A percentile compares a stretch with the other conserved stretches of the same genome.
Conservation (phyloP, 768 basidiomycete genomes). For the Pilatotrama ljubarskyi region DNA sequence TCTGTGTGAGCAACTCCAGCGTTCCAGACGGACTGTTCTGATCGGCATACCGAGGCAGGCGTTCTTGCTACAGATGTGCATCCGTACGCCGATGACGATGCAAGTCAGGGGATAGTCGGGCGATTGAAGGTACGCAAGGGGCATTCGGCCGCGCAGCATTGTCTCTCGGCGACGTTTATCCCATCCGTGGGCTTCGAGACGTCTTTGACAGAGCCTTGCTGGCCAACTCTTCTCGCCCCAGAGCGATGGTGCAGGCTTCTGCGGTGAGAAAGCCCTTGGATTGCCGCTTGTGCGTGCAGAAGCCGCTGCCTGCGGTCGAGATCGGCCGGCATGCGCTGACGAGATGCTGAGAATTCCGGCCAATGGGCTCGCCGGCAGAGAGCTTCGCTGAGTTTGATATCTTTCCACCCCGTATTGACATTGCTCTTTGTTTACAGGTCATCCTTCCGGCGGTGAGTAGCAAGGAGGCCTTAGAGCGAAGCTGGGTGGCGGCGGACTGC, state of each 20-base stretch:
- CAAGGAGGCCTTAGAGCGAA: constrained; percentile 1
- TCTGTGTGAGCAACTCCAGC: neutral
- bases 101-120: constrained; percentile 3
- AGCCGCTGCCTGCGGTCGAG: neutral
- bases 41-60: constrained; percentile 5
- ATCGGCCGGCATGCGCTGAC: constrained; percentile 12
- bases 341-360: constrained; percentile 1
- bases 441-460: neutral
- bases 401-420: neutral
- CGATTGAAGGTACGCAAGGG: neutral
- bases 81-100: neutral
- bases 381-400: constrained; percentile 16
- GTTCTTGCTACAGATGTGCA: neutral
- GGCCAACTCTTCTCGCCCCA: neutral
- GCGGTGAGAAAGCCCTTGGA: neutral
- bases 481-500: neutral
- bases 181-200: neutral
- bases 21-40: constrained; percentile 1
- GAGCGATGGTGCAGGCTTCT: neutral
- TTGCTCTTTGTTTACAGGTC: neutral
- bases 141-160: neutral
- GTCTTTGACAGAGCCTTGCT: neutral
- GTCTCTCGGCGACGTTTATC: neutral
- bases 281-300: constrained; percentile 4
- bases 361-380: constrained; percentile 6